Evolutionary conservation across 2,329 filamentous ascomycete species (phyloP).

Genomic region (Phyllosticta citrichinensis): DNA sequence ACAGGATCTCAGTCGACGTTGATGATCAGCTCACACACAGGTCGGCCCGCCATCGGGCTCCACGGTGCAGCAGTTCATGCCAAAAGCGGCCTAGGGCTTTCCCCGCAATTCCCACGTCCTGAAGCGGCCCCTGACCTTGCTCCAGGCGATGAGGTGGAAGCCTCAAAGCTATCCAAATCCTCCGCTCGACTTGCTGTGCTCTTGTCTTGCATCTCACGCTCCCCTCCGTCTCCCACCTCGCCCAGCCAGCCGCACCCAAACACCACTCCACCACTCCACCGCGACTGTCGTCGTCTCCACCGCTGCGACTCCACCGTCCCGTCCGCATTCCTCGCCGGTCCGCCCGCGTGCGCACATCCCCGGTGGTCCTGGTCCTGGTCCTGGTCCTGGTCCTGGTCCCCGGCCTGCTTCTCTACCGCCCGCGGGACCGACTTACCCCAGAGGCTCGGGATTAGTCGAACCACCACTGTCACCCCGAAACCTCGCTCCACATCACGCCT

Average conservation of each 20-base stretch:
- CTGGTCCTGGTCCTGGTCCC: background rate
- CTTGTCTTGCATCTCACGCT: background rate
- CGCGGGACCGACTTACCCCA: background rate
- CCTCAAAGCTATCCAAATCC: constrained; percentile 1
- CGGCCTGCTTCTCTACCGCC: background rate
- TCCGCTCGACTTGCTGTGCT: background rate
- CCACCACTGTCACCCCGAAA: constrained; percentile 6
- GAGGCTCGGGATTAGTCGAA: constrained; percentile 4
- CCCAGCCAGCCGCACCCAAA: background rate
- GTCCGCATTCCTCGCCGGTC: background rate
- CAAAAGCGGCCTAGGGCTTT: background rate
- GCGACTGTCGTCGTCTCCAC: background rate
- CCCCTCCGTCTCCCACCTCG: background rate
- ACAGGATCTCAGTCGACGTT: too few relatives aligned
- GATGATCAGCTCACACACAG: background rate
- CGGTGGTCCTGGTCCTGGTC: background rate
- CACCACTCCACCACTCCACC: background rate
- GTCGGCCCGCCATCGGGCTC: background rate
- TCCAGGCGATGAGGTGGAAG: background rate
- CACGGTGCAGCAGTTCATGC: background rate
- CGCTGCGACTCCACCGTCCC: background rate
- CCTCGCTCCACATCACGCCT: constrained; percentile 9
- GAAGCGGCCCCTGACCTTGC: background rate
- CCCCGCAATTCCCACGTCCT: background rate
- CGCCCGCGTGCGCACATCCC: background rate